Base-by-base conservation (phyloP, 2,329 filamentous ascomycete species). In the Nothophaeocryptopus gaeumannii region DNA sequence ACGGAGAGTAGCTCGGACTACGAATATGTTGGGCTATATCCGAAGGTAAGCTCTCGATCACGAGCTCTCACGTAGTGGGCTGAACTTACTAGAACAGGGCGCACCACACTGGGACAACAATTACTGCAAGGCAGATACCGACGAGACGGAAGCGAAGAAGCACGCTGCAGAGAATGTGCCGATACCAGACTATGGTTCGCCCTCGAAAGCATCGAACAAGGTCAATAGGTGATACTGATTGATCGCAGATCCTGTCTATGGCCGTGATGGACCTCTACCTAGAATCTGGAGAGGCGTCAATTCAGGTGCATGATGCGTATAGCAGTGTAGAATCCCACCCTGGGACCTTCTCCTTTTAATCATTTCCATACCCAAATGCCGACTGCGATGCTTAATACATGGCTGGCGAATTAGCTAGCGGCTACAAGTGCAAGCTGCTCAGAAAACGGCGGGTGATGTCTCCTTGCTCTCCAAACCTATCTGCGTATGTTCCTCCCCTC, bases 1-100 rank as follows among this genome's bases (percentile, higher is more conserved):
- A 37, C 59, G 10, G 37, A 53, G 29, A 58, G 54, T 29, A 54
- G 54, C 14, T 56, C 42, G 12, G 57, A 60, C 26, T 63, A 65
- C 49, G 59, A 62, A 30, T 62, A 64, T 54, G 37, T 64, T 16
- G 60, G 59, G 13, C 39, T 64, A 9, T 61, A 62, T 55, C 60
- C 62, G 3, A 31, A 63, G 45, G 59, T 60, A 42, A 16, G 53
- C 45, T 41, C 40, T 29, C 31, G 26, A 5, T 29, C 30, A 5
- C 8, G 10, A 8, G 5, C 5, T 2, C 29, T 39, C 9, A 26
- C 10, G 30, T 16, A 15, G n/a, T 12, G 26, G 14, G 4, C 40
- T 31, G 34, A 14, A 34, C 20, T 45, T 11, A 5, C 14, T 44
- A n/a, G n/a, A n/a, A 8, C 5, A 51, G 48, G 43, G 43, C 10